Percentiles rank a stretch among this genome's conserved stretches.
phyloP scores from a whole-genome alignment of 2,329 filamentous ascomycete species.

The Septoria linicola region DNA sequence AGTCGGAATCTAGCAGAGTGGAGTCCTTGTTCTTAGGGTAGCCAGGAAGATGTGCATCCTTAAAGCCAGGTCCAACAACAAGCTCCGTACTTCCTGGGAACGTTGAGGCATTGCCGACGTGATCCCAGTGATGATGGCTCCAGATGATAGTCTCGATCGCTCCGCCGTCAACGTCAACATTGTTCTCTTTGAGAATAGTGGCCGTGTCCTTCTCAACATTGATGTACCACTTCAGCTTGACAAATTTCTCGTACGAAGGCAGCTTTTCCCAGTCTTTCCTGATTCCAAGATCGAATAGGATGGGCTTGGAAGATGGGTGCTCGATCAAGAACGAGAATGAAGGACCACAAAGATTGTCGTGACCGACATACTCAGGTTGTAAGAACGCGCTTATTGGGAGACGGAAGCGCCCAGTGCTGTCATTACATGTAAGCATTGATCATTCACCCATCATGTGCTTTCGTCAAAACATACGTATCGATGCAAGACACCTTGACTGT shows the following conservation, averaged over 20 bases:
- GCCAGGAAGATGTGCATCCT: constrained; percentile 43
- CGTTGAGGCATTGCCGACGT: constrained; percentile 42
- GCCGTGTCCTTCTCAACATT: constrained; percentile 46
- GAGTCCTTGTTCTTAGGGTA: constrained; percentile 46
- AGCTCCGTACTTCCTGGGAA: constrained; percentile 47
- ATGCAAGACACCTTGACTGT: constrained; percentile 40
- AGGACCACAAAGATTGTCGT: constrained; percentile 41
- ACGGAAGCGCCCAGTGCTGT: constrained; percentile 37
- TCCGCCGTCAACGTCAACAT: constrained; percentile 41
- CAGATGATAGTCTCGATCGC: constrained; percentile 37
- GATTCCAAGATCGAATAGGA: constrained; percentile 51
- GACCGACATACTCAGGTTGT: constrained; percentile 43
- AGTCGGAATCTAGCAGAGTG: constrained; percentile 44
- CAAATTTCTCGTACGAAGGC: constrained; percentile 36
- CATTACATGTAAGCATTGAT: neutral
- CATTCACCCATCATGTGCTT: no score
- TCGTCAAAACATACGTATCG: constrained; percentile 37
- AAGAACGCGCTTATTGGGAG: constrained; percentile 38
- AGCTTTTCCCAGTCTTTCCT: constrained; percentile 49
- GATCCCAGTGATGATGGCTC: constrained; percentile 41
- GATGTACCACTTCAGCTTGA: constrained; percentile 38
- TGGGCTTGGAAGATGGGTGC: constrained; percentile 43
- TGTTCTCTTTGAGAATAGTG: constrained; percentile 43
- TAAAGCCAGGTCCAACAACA: constrained; percentile 52
- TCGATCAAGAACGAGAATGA: constrained; percentile 52